Conservation (phyloP, 1,284 basidiomycete species). For the Heliocybe sulcata region DNA sequence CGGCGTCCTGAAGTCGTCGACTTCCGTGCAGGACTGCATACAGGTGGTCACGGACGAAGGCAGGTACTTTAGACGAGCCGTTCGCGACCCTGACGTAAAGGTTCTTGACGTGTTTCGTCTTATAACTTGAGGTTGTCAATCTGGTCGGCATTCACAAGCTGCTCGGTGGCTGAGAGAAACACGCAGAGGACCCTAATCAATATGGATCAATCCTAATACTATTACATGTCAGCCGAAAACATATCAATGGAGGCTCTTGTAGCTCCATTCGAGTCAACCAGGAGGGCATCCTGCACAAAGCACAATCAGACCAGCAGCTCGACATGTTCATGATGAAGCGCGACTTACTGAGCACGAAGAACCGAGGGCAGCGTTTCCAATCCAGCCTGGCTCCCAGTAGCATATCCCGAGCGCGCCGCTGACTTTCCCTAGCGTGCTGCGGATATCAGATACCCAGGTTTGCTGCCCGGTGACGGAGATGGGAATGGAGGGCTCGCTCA, state of each 20-base stretch:
- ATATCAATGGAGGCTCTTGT: background rate
- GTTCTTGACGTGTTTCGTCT: too few species aligned
- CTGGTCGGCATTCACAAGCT: too few species aligned
- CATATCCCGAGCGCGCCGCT: slow-evolving; percentile 22
- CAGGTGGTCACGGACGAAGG: too few species aligned
- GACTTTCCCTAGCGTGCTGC: slow-evolving; percentile 29
- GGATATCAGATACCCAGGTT: slow-evolving; percentile 46
- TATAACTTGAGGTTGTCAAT: too few species aligned
- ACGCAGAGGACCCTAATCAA: too few species aligned
- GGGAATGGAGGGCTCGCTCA: slow-evolving; percentile 42
- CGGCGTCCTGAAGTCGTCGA: too few species aligned
- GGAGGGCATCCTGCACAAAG: background rate
- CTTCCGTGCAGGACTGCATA: too few species aligned
- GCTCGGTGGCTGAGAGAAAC: too few species aligned
- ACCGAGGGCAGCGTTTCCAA: slow-evolving; percentile 50
- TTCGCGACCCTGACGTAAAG: too few species aligned
- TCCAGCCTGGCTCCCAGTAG: slow-evolving; percentile 63
- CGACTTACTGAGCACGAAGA: slow-evolving; percentile 35
- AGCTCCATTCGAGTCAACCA: background rate
- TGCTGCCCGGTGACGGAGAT: slow-evolving; percentile 46
- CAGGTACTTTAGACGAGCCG: too few species aligned
- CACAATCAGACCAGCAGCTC: background rate
- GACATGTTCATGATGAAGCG: background rate
- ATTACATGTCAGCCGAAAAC: background rate
- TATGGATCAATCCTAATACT: too few species aligned